A percentile compares a stretch with the other conserved stretches of the same genome.
phyloP scores from a whole-genome alignment of 495 filamentous ascomycete species.

The Astrothelium subdiscretum region DNA sequence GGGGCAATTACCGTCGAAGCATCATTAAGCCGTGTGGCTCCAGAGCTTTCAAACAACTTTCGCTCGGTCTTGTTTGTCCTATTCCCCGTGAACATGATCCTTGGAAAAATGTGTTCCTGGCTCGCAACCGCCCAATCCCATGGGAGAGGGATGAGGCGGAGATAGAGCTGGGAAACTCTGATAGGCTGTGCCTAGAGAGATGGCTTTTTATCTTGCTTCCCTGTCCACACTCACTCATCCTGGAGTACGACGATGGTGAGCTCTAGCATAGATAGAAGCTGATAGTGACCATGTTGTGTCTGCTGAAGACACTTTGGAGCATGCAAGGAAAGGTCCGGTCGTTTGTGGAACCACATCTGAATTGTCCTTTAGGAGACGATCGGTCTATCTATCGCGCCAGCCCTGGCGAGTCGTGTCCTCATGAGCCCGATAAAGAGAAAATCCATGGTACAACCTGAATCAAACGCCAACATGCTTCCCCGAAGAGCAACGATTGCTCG shows the following conservation, averaged over 20 bases:
- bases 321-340: too few relatives aligned
- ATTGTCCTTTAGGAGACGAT: too few relatives aligned
- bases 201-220: slow-evolving; percentile 48
- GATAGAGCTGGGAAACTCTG: not conserved
- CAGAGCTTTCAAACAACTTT: too few relatives aligned
- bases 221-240: slow-evolving; percentile 54
- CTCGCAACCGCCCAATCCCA: not conserved
- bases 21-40: too few relatives aligned
- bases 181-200: not conserved
- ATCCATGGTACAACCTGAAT: not conserved
- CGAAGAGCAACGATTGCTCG: not conserved
- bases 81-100: too few relatives aligned
- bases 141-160: not conserved
- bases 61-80: too few relatives aligned
- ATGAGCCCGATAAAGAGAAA: not conserved
- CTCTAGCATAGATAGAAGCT: slow-evolving; percentile 44
- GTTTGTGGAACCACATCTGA: too few relatives aligned
- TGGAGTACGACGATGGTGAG: slow-evolving; percentile 46
- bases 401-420: not conserved
- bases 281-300: not conserved
- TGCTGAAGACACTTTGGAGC: too few relatives aligned
- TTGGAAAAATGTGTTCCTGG: not conserved
- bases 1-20: too few relatives aligned
- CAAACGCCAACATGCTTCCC: not conserved
- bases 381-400: not conserved